phyloP scores from a whole-genome alignment of 2,329 filamentous ascomycete species.

The Cytospora piceicola region DNA sequence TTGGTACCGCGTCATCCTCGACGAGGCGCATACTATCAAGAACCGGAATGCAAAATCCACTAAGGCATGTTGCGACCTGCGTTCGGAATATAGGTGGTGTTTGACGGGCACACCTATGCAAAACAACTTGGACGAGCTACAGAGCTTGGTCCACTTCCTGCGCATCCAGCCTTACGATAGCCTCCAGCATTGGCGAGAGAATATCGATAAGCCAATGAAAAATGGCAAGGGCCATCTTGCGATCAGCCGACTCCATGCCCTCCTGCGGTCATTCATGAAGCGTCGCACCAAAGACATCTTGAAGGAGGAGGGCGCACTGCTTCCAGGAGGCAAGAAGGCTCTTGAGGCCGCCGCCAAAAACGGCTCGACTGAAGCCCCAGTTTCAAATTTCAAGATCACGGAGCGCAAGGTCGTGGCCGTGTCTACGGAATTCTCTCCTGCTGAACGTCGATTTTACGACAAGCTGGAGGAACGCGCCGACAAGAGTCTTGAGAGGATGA shows the following conservation, averaged over 20 bases:
- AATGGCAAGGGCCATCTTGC: constrained; percentile 87
- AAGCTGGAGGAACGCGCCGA: constrained; percentile 83
- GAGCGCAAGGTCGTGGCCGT: constrained; percentile 86
- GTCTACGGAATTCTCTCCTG: constrained; percentile 74
- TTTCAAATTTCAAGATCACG: constrained; percentile 83
- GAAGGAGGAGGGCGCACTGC: constrained; percentile 81
- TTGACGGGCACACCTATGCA: constrained; percentile 96
- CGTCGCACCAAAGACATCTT: constrained; percentile 97
- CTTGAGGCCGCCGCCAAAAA: constrained; percentile 50
- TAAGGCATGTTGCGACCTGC: constrained; percentile 84
- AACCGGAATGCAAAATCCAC: constrained; percentile 96
- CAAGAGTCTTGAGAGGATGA: constrained; percentile 84
- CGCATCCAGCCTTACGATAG: constrained; percentile 91
- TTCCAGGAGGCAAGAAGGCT: constrained; percentile 69
- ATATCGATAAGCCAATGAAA: constrained; percentile 89
- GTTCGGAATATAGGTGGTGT: constrained; percentile 92
- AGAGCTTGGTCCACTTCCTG: constrained; percentile 90
- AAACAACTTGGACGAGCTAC: constrained; percentile 95
- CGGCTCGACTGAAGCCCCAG: constrained; percentile 52
- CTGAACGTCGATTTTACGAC: constrained; percentile 85
- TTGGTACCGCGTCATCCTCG: constrained; percentile 94
- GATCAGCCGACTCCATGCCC: constrained; percentile 81
- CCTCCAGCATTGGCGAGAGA: constrained; percentile 82
- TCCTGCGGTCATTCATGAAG: constrained; percentile 96
- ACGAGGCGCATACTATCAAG: constrained; percentile 98